Evolutionary conservation across 2,329 filamentous ascomycete species (phyloP).

Genomic region (Colletotrichum endophyticum): DNA sequence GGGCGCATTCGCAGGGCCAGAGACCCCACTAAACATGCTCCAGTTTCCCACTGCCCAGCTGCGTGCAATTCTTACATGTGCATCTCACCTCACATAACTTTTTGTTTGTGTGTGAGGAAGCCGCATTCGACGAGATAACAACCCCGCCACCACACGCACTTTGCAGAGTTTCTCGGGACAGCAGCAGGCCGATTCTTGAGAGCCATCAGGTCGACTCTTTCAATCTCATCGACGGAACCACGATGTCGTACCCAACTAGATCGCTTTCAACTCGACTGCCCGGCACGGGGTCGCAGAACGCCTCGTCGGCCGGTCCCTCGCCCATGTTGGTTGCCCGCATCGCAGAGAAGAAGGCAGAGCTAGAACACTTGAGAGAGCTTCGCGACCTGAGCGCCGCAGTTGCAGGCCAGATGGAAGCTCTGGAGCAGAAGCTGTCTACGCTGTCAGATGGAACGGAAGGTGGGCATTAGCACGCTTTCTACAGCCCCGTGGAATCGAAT

Average conservation of each 20-base stretch:
- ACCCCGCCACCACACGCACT: not conserved
- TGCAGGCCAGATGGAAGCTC: constrained; percentile 80
- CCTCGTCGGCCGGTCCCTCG: constrained; percentile 63
- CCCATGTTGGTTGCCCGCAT: constrained; percentile 76
- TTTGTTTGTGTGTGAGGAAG: not conserved
- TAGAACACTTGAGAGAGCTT: constrained; percentile 79
- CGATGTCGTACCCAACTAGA: constrained; percentile 63
- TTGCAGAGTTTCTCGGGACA: not conserved
- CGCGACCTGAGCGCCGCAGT: constrained; percentile 80
- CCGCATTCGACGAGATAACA: not conserved
- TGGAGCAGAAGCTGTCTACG: constrained; percentile 79
- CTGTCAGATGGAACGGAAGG: constrained; percentile 84
- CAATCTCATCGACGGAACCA: not conserved
- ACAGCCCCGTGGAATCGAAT: not conserved
- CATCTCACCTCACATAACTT: not conserved
- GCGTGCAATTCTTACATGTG: constrained; percentile 8
- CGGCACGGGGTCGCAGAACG: constrained; percentile 57
- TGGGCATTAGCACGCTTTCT: constrained; percentile 31
- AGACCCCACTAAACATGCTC: not conserved
- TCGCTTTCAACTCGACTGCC: constrained; percentile 71
- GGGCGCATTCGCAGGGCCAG: not conserved
- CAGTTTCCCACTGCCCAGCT: not conserved
- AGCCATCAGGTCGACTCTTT: not conserved
- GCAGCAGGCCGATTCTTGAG: not conserved
- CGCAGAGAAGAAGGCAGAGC: constrained; percentile 83